Conservation (phyloP, 768 basidiomycete genomes). For the Tephrocybe rancida region DNA sequence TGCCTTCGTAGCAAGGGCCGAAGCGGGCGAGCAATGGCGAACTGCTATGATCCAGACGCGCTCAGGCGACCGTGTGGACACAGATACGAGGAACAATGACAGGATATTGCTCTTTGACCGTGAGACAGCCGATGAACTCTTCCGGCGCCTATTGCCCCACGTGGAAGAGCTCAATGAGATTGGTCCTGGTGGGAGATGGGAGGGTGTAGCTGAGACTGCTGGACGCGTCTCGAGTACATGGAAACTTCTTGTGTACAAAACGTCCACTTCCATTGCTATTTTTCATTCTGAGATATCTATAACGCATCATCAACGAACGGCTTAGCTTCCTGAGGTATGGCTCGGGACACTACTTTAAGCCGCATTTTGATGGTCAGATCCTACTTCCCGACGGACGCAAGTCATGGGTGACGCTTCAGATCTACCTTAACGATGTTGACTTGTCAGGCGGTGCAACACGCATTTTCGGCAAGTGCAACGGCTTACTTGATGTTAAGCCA, state of each 20-base stretch:
- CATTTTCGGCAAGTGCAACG: slow-evolving; percentile 29
- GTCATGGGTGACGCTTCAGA: slow-evolving; percentile 42
- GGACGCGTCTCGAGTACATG: slow-evolving; percentile 34
- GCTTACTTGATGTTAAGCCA: slow-evolving; percentile 40
- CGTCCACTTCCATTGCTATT: too few species aligned
- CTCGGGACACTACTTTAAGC: slow-evolving; percentile 42
- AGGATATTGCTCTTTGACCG: slow-evolving; percentile 32
- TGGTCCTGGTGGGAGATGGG: slow-evolving; percentile 29
- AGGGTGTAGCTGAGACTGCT: slow-evolving; percentile 32
- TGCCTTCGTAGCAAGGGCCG: slow-evolving; percentile 29
- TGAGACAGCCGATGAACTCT: slow-evolving; percentile 28
- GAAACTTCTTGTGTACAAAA: slow-evolving; percentile 36
- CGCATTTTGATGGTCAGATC: slow-evolving; percentile 39
- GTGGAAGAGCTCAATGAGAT: slow-evolving; percentile 34
- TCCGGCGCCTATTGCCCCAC: slow-evolving; percentile 32
- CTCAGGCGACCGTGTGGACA: slow-evolving; percentile 24
- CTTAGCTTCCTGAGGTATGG: slow-evolving; percentile 48
- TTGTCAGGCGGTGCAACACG: slow-evolving; percentile 44
- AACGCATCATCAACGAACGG: slow-evolving; percentile 45
- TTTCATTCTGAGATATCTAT: too few species aligned
- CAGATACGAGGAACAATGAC: slow-evolving; percentile 36
- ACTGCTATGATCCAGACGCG: slow-evolving; percentile 31
- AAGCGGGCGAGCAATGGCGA: slow-evolving; percentile 28
- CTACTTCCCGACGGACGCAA: slow-evolving; percentile 38
- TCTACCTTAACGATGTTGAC: slow-evolving; percentile 44